Evolutionary conservation across 768 basidiomycete species (phyloP).

Genomic region (Leccinellum luteum): DNA sequence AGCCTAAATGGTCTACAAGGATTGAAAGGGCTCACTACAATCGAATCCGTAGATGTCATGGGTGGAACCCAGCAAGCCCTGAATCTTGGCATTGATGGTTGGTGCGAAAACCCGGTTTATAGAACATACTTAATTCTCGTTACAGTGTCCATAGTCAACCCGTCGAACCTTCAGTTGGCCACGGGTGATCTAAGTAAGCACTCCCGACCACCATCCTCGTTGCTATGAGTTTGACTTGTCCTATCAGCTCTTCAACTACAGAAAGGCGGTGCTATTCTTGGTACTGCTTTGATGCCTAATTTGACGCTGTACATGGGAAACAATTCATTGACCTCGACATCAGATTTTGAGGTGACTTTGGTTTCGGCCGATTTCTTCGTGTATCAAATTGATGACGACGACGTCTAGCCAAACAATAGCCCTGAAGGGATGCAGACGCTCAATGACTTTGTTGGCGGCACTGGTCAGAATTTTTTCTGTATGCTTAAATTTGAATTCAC

Average conservation of each 20-base stretch:
- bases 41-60: constrained; percentile 60
- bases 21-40: constrained; percentile 52
- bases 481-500: not conserved
- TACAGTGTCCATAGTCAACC: constrained; percentile 64
- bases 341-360: constrained; percentile 45
- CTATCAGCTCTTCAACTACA: constrained; percentile 53
- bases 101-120: constrained; percentile 1
- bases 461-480: constrained; percentile 33
- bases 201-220: not conserved
- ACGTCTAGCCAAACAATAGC: constrained; percentile 53
- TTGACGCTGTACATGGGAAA: constrained; percentile 57
- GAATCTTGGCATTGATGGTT: constrained; percentile 57
- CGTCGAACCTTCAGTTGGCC: constrained; percentile 59
- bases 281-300: constrained; percentile 61
- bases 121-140: not conserved
- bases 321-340: constrained; percentile 51
- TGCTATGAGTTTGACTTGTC: not conserved
- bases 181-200: constrained; percentile 62
- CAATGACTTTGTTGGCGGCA: constrained; percentile 63
- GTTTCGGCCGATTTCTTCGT: not conserved
- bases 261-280: constrained; percentile 50
- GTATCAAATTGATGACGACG: not conserved
- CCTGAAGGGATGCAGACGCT: constrained; percentile 61
- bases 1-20: constrained; percentile 59
- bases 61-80: constrained; percentile 62